Base-by-base conservation (phyloP, 305 asterid species). In the Monarda citriodora region DNA sequence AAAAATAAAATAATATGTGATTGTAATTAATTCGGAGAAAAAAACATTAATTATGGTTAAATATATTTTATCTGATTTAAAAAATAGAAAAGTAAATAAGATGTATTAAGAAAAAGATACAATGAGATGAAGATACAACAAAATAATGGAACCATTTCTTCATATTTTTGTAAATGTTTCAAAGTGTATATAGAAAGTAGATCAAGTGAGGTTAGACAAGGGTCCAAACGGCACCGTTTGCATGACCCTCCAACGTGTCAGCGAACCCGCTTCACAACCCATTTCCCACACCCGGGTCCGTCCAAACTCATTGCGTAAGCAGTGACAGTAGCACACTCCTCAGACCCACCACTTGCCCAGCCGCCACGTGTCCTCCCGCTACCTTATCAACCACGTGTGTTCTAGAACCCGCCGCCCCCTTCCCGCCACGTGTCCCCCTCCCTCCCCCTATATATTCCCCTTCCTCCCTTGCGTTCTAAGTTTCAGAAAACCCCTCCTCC, bases 261-360 rank as follows among this genome's bases (percentile, higher is more conserved):
- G 25, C 58, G 72, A 13, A 62, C 78, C 76, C 53, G 51, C 21
- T 26, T 48, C 59, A 13, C 62, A 34, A 10, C 38, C 38, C 38
- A 34, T 34, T 34, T 34, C 38, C 32, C 38, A 22, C 50, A 20
- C 67, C 50, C 74, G 25, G 41, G 56, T 64, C 71, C 46, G 69
- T 78, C 95, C 95, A 91, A 85, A 38, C 41, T 0, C 18, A 16
- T 52, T 61, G 65, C 92, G 97, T 82, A 87, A 81, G 96, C 97
- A 74, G 68, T 91, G 95, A 87, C 96, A 72, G 56, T 57, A 89
- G 76, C 83, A 56, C 68, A 14, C 53, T 14, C 34, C 65, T 22
- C 63, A 12, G 18, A 31, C 41, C 9, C 60, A 36, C 69, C 36
- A 34, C 71, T 69, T 63, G 13, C 6, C 37, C 53, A 12, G 12